A percentile compares a stretch with the other conserved stretches of the same genome.
Evolutionary conservation across 1,284 basidiomycete species (phyloP).

Genomic region (Ganoderma sinense): DNA sequence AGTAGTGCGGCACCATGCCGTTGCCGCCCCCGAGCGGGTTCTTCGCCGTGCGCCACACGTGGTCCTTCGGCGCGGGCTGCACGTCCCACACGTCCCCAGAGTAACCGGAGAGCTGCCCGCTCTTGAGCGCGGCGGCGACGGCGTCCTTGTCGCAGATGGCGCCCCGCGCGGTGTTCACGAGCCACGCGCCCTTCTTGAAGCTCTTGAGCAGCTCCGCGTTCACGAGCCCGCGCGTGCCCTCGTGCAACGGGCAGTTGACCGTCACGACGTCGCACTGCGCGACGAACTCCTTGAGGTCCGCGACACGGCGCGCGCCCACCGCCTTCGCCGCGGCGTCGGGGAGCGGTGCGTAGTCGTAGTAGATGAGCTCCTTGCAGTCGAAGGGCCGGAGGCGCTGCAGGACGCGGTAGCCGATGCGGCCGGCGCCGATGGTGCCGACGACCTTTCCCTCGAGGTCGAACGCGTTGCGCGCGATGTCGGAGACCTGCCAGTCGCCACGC

Average conservation of each 20-base stretch:
- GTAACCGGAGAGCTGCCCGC: slow-evolving; percentile 79
- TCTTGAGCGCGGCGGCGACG: slow-evolving; percentile 80
- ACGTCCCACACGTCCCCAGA: slow-evolving; percentile 82
- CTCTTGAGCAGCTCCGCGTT: slow-evolving; percentile 86
- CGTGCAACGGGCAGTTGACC: slow-evolving; percentile 93
- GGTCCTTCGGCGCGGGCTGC: slow-evolving; percentile 87
- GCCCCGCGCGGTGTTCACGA: slow-evolving; percentile 94
- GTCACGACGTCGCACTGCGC: slow-evolving; percentile 86
- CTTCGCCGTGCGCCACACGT: slow-evolving; percentile 87
- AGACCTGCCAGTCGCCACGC: slow-evolving; percentile 87
- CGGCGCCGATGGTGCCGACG: slow-evolving; percentile 88
- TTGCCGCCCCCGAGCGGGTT: slow-evolving; percentile 85
- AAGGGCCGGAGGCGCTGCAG: slow-evolving; percentile 90
- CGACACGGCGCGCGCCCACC: slow-evolving; percentile 80
- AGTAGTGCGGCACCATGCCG: slow-evolving; percentile 89
- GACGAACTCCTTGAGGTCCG: slow-evolving; percentile 86
- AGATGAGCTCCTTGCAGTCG: slow-evolving; percentile 90
- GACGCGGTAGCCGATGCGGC: slow-evolving; percentile 91
- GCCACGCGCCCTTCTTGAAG: slow-evolving; percentile 93
- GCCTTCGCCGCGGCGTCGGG: slow-evolving; percentile 78
- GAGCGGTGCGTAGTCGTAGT: slow-evolving; percentile 91
- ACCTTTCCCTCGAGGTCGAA: slow-evolving; percentile 94
- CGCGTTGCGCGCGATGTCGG: slow-evolving; percentile 80
- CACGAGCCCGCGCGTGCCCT: slow-evolving; percentile 83
- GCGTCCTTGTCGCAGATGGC: slow-evolving; percentile 91